Evolutionary conservation across 345 rosid species (phyloP), one percentile per base, ranked within the genome.

Genomic region (Ailanthus altissimus): DNA sequence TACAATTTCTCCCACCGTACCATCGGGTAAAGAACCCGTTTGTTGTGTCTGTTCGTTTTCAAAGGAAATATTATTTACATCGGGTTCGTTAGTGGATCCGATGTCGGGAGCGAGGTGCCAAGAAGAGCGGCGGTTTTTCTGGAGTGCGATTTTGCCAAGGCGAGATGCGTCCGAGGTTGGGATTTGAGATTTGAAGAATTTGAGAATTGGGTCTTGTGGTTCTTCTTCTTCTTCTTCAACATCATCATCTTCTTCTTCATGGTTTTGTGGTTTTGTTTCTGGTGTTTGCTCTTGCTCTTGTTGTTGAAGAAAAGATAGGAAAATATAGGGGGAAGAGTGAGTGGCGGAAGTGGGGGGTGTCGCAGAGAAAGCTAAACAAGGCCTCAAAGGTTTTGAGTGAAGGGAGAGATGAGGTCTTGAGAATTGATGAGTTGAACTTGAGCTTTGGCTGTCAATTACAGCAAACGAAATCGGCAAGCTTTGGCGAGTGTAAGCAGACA

Each of bases 171-270:
- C 91, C 63, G 64, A 80, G 3, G 84, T 78, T 18, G 83, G 73
- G 10, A 85, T 66, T 79, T 86, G 91, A 54, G 93, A 82, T 79
- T 83, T 82, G 86, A 92, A 91, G 92, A 92, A 92, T 58, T 75
- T 81, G 58, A 90, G 54, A 77, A 94, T 81, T 63, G 97, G 97
- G 83, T 92, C 91, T 8, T 67, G 50, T 20, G 25, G 28, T 8
- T 89, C 81, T 1, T 81, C 87, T 7, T 78, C 85, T 15, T 66
- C 77, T 18, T 67, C 84, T 12, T 58, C n/a, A n/a, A n/a, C 82
- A 0, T 72, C 59, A 9, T 26, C 79, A 2, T 4, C 81, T 1
- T 51, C 80, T 1, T 51, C 61, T 28, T 70, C 77, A 40, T 21
- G 74, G 26, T 18, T 6, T 21, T 50, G 49, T 18, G 61, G 45